Percentiles rank a stretch among this genome's conserved stretches.
Evolutionary conservation across 306 rosid species (phyloP).

Genomic region (Cajanus cajan): DNA sequence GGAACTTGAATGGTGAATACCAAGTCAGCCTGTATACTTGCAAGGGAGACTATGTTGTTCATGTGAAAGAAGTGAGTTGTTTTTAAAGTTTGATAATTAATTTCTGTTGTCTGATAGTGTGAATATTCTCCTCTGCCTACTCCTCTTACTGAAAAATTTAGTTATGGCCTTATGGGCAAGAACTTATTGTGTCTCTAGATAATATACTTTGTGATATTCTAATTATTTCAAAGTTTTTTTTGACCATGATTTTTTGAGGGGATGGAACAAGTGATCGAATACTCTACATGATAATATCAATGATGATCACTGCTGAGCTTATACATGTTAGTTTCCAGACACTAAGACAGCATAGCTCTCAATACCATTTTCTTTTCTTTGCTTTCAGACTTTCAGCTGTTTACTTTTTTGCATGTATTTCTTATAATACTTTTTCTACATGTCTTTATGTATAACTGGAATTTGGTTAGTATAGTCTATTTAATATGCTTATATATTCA

Average conservation of each 20-base stretch:
- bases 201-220: background rate
- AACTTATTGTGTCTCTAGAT: background rate
- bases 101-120: constrained; percentile 15
- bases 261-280: background rate
- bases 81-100: constrained; percentile 18
- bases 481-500: constrained; percentile 25
- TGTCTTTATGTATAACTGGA: background rate
- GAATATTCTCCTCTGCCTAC: background rate
- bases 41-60: constrained; percentile 93
- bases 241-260: constrained; percentile 4
- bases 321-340: background rate
- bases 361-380: background rate
- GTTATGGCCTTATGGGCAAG: background rate
- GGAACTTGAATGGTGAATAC: constrained; percentile 58
- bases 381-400: constrained; percentile 1
- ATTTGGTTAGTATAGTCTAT: constrained; percentile 27
- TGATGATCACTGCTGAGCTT: background rate
- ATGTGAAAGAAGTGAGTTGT: constrained; percentile 76
- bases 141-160: background rate
- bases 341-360: background rate
- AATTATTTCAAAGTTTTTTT: background rate
- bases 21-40: constrained; percentile 67
- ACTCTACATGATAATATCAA: background rate
- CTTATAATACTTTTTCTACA: background rate
- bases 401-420: constrained; percentile 10